Conservation (phyloP, 2,329 filamentous ascomycete species). For the Eutypella sp. region DNA sequence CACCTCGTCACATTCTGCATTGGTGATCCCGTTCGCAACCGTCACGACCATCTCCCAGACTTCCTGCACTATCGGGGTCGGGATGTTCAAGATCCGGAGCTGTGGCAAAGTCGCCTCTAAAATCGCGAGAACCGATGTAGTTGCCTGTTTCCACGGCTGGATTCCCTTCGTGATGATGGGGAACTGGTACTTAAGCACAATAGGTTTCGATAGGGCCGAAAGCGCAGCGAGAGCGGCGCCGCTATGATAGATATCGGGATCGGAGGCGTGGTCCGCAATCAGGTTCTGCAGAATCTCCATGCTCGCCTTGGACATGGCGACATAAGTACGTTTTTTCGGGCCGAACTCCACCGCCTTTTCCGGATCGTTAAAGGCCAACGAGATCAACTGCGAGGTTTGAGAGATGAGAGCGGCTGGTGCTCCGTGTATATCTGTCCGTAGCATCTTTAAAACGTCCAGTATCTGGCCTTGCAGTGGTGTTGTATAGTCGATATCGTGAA, state of each 20-base stretch:
- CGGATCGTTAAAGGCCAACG: conserved; percentile 56
- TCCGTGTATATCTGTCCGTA: conserved; percentile 60
- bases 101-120: conserved; percentile 61
- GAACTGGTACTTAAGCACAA: conserved; percentile 78
- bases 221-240: conserved; percentile 63
- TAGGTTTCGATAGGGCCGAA: conserved; percentile 61
- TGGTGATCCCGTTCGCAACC: conserved; percentile 64
- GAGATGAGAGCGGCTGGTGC: conserved; percentile 64
- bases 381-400: conserved; percentile 65
- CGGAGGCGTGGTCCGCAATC: conserved; percentile 52
- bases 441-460: conserved; percentile 60
- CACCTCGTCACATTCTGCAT: conserved; percentile 53
- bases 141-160: conserved; percentile 77
- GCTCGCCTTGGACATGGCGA: conserved; percentile 80
- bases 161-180: conserved; percentile 63
- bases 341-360: conserved; percentile 29
- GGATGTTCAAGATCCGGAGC: conserved; percentile 44
- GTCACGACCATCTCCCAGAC: conserved; percentile 69
- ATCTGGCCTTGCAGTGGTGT: conserved; percentile 69
- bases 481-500: conserved; percentile 66
- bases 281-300: conserved; percentile 66
- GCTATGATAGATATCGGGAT: conserved; percentile 64
- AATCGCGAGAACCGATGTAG: conserved; percentile 63
- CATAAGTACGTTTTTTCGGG: conserved; percentile 66
- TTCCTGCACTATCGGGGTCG: conserved; percentile 40